Conservation (phyloP, 495 filamentous ascomycete species). For the Penicillium parvum region DNA sequence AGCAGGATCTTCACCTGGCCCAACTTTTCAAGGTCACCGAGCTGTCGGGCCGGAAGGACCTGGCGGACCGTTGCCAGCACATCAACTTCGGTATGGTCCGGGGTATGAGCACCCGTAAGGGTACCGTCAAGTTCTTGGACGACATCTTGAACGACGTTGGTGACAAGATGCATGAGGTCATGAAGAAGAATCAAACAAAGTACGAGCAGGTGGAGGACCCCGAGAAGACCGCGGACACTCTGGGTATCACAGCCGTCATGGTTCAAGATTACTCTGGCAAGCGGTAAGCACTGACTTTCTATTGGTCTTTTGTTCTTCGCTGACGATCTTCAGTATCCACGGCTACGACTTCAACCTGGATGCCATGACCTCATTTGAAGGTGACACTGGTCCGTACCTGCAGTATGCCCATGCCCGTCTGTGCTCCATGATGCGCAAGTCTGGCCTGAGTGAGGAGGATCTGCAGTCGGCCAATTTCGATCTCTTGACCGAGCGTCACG, state of each 20-base stretch:
- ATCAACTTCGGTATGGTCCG: constrained; percentile 72
- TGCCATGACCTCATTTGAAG: constrained; percentile 66
- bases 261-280: constrained; percentile 69
- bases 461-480: constrained; percentile 51
- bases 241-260: constrained; percentile 68
- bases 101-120: constrained; percentile 66
- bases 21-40: constrained; percentile 70
- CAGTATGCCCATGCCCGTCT: constrained; percentile 68
- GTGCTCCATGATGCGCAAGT: constrained; percentile 57
- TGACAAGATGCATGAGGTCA: constrained; percentile 70
- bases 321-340: constrained; percentile 46
- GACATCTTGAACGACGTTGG: constrained; percentile 61
- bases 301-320: not conserved
- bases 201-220: constrained; percentile 63
- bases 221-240: constrained; percentile 46
- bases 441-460: constrained; percentile 37
- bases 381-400: constrained; percentile 66
- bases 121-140: constrained; percentile 66
- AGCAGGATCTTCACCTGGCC: constrained; percentile 68
- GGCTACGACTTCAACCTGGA: constrained; percentile 66
- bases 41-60: constrained; percentile 60
- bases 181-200: constrained; percentile 60
- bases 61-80: constrained; percentile 59
- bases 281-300: too few relatives aligned
- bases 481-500: constrained; percentile 53